These are phyloP conservation scores for Coccinonectria pachysandricola DNA, from an alignment of 2,329 filamentous ascomycete species.

Conservation along the genomic window DNA sequence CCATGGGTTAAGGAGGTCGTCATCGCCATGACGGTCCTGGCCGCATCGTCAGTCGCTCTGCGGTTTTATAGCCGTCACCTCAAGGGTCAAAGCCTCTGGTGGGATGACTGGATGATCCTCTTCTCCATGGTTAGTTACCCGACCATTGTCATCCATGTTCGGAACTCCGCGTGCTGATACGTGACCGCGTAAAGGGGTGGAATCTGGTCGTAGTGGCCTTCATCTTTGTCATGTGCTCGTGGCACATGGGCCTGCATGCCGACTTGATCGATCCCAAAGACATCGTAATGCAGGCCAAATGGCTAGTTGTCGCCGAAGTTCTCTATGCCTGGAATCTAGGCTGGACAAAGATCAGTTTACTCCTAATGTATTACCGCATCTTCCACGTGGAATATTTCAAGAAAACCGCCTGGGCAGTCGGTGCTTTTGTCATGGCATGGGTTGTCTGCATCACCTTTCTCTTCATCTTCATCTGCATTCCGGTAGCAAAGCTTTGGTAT, in stretches of 20 bases:
- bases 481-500: conserved; percentile 39
- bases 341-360: conserved; percentile 38
- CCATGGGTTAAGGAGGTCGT: conserved; percentile 33
- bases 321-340: conserved; percentile 37
- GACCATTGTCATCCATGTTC: not conserved
- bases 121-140: conserved; percentile 33
- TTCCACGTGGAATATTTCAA: conserved; percentile 35
- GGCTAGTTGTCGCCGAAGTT: conserved; percentile 36
- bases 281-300: conserved; percentile 36
- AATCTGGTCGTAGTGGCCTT: conserved; percentile 34
- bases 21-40: conserved; percentile 30
- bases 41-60: conserved; percentile 27
- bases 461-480: conserved; percentile 42
- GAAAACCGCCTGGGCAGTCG: conserved; percentile 30
- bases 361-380: conserved; percentile 44
- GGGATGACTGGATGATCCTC: conserved; percentile 40
- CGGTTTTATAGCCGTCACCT: conserved; percentile 31
- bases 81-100: conserved; percentile 35
- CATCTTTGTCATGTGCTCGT: conserved; percentile 35
- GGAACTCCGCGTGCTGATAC: not conserved
- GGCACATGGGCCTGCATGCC: conserved; percentile 38
- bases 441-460: conserved; percentile 36
- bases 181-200: conserved; percentile 21
- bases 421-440: conserved; percentile 35
- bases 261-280: conserved; percentile 23